Percentiles rank a stretch among this genome's conserved stretches.
Conservation (phyloP, 2,329 filamentous ascomycete species). For the Ascochyta fabae region DNA sequence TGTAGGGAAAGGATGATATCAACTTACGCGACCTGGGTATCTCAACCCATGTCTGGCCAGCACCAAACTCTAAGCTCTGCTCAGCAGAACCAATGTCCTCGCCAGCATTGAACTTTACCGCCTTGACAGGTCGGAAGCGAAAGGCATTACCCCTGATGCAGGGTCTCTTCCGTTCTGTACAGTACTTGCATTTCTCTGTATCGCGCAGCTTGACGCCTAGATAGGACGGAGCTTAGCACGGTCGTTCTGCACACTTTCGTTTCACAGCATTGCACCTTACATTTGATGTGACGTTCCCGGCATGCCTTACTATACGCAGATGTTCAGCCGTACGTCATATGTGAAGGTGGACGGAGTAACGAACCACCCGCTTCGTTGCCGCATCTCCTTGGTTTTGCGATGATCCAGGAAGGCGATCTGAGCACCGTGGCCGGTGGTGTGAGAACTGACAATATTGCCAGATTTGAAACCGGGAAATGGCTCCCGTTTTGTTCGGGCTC, state of each 20-base stretch:
- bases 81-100: constrained; percentile 40
- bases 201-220: constrained; percentile 39
- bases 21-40: constrained; percentile 35
- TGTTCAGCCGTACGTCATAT: constrained; percentile 21
- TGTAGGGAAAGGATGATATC: neutral
- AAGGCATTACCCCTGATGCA: constrained; percentile 41
- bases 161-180: constrained; percentile 34
- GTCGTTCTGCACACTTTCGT: neutral
- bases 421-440: constrained; percentile 9
- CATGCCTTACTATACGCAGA: constrained; percentile 33
- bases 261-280: constrained; percentile 21
- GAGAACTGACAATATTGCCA: constrained; percentile 19
- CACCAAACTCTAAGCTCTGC: constrained; percentile 35
- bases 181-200: constrained; percentile 40
- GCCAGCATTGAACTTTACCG: constrained; percentile 42
- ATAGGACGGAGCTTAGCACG: constrained; percentile 15
- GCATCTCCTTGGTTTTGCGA: constrained; percentile 23
- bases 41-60: constrained; percentile 36
- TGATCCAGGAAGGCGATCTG: constrained; percentile 5
- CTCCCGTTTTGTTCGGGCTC: constrained; percentile 20
- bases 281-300: constrained; percentile 43
- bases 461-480: constrained; percentile 22
- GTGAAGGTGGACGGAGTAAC: constrained; percentile 10
- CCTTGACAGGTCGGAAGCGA: constrained; percentile 39
- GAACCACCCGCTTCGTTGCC: constrained; percentile 41